Evolutionary conservation across 2,329 filamentous ascomycete genomes (phyloP).

Genomic region (Scytalidium sp.): DNA sequence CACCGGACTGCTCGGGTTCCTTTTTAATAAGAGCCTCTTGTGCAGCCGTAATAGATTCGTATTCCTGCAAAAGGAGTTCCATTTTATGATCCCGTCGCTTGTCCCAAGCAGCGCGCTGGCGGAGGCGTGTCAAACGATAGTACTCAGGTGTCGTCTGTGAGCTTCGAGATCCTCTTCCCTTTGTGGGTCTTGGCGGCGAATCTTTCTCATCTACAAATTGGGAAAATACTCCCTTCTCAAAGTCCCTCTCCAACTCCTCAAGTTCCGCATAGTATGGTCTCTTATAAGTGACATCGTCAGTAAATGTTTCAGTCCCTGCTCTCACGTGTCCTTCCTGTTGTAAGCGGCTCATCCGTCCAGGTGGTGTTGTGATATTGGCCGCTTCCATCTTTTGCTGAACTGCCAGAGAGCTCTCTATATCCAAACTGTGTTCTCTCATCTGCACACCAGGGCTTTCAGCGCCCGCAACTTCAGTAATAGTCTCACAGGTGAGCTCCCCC

Average conservation of each 20-base stretch:
- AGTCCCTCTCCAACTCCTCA: conserved; percentile 6
- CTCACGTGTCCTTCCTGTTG: conserved; percentile 24
- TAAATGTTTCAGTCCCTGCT: not conserved
- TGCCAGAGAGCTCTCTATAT: conserved; percentile 40
- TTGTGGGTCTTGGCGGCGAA: not conserved
- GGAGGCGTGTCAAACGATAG: conserved; percentile 1
- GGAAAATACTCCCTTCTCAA: conserved; percentile 3
- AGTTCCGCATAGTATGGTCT: conserved; percentile 8
- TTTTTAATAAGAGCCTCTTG: conserved; percentile 4
- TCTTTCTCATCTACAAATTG: conserved; percentile 1
- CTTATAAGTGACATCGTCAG: not conserved
- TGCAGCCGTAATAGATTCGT: conserved; percentile 9
- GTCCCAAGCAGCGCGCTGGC: not conserved
- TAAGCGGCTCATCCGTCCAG: conserved; percentile 37
- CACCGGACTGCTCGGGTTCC: not conserved
- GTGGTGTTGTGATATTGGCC: conserved; percentile 40
- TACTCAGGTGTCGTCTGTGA: not conserved
- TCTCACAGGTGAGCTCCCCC: conserved; percentile 58
- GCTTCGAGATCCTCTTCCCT: not conserved
- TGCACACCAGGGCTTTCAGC: conserved; percentile 25
- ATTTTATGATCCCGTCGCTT: not conserved
- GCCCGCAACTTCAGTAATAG: conserved; percentile 54
- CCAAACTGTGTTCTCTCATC: conserved; percentile 44
- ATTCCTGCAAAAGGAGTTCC: conserved; percentile 3
- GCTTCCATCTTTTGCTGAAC: conserved; percentile 45